Percentiles rank a stretch among this genome's conserved stretches.
Conservation (phyloP, 2,329 filamentous ascomycete genomes). For the Metarhizium humberi region DNA sequence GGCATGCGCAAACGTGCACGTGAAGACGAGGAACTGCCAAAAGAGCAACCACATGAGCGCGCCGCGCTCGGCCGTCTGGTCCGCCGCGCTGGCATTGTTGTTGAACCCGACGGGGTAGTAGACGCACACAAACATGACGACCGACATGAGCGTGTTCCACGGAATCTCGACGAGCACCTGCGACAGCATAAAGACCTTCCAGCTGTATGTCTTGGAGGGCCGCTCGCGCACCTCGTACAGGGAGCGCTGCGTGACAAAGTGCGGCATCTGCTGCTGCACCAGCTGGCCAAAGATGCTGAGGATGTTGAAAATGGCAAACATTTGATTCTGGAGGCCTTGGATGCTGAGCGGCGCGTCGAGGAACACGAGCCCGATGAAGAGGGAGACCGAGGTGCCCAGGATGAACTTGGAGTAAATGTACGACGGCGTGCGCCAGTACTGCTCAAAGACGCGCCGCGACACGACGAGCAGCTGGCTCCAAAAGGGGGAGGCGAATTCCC, state of each 20-base stretch:
- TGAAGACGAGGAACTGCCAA: constrained; percentile 11
- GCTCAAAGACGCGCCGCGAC: constrained; percentile 58
- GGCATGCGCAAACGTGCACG: constrained; percentile 10
- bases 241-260: constrained; percentile 58
- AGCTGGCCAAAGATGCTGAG: constrained; percentile 53
- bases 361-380: not conserved
- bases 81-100: no score
- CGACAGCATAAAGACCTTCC: constrained; percentile 57
- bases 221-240: constrained; percentile 63
- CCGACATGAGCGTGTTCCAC: constrained; percentile 47
- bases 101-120: no score
- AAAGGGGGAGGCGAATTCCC: constrained; percentile 63
- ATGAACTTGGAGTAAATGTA: constrained; percentile 66
- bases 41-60: not conserved
- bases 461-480: constrained; percentile 49
- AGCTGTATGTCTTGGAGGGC: constrained; percentile 58
- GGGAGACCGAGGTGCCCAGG: not conserved
- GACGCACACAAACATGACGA: constrained; percentile 53
- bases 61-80: no score
- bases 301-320: constrained; percentile 66
- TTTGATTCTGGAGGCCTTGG: constrained; percentile 60
- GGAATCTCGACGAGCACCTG: constrained; percentile 24
- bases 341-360: constrained; percentile 29
- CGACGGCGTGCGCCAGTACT: constrained; percentile 68
- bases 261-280: constrained; percentile 57